Percentiles rank a stretch among this genome's conserved stretches.
phyloP scores from a whole-genome alignment of 495 filamentous ascomycete genomes.

The Xylaria venustula region DNA sequence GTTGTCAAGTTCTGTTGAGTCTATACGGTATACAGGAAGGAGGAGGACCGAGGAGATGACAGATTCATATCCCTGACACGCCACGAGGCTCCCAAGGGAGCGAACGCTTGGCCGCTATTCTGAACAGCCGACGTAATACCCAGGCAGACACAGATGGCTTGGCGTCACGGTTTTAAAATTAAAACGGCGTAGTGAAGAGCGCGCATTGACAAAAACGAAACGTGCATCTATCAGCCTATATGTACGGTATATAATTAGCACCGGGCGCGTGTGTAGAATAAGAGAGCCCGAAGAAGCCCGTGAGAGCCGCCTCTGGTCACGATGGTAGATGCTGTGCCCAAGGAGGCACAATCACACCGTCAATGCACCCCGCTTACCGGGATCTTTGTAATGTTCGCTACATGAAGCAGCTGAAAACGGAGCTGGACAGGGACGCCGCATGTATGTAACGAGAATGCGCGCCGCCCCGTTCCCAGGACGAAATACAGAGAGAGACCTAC shows the following conservation, averaged over 20 bases:
- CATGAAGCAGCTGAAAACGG: slow-evolving; percentile 7
- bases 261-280: too few species aligned
- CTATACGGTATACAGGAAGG: too few species aligned
- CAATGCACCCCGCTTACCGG: neutral
- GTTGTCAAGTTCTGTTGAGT: too few species aligned
- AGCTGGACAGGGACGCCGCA: neutral
- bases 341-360: neutral
- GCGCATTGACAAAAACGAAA: too few species aligned
- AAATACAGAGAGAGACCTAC: neutral
- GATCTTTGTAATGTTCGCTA: neutral
- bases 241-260: slow-evolving; percentile 1
- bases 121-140: neutral
- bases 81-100: neutral
- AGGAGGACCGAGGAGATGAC: slow-evolving; percentile 7
- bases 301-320: too few species aligned
- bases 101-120: neutral
- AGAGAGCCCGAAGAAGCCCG: neutral
- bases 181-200: too few species aligned
- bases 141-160: neutral
- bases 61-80: neutral
- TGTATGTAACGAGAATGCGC: neutral
- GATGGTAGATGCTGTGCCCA: neutral
- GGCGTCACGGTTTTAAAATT: neutral
- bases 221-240: too few species aligned
- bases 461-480: neutral